These are phyloP conservation scores for Xylaria sp. DNA, from an alignment of 2,329 filamentous ascomycete genomes.

Conservation along the genomic window DNA sequence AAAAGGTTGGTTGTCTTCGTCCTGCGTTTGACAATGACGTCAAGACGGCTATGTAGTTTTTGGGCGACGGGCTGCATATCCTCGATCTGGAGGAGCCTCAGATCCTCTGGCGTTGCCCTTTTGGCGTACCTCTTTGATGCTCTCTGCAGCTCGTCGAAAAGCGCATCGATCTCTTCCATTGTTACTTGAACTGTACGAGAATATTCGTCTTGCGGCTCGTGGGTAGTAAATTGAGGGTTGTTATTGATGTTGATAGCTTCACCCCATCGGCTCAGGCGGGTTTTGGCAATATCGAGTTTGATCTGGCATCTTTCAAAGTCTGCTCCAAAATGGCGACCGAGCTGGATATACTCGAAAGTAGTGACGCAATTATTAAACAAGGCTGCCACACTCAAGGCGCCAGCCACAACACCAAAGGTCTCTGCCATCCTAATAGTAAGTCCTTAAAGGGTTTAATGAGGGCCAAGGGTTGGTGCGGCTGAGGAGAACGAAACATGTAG, in stretches of 20 bases:
- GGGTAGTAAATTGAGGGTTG: slow-evolving; percentile 40
- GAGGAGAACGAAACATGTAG: not conserved
- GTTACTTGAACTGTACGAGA: slow-evolving; percentile 34
- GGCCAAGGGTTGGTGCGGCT: not conserved
- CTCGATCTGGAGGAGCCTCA: slow-evolving; percentile 16
- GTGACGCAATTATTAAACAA: slow-evolving; percentile 53
- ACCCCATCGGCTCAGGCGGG: slow-evolving; percentile 51
- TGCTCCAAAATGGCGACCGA: slow-evolving; percentile 48
- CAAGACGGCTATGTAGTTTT: slow-evolving; percentile 31
- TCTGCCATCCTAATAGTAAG: slow-evolving; percentile 23
- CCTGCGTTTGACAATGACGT: slow-evolving; percentile 10
- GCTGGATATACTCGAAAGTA: slow-evolving; percentile 54
- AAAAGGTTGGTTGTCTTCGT: slow-evolving; percentile 17
- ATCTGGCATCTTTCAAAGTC: slow-evolving; percentile 51
- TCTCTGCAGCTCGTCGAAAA: slow-evolving; percentile 41
- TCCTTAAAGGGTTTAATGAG: too few relatives aligned
- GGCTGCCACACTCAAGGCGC: slow-evolving; percentile 49
- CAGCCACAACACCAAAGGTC: slow-evolving; percentile 40
- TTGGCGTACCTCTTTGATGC: slow-evolving; percentile 42
- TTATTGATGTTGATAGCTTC: slow-evolving; percentile 47
- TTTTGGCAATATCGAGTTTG: slow-evolving; percentile 46
- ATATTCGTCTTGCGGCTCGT: slow-evolving; percentile 31
- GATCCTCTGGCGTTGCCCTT: slow-evolving; percentile 20
- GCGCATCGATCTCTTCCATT: slow-evolving; percentile 42
- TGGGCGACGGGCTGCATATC: slow-evolving; percentile 29